Base-by-base conservation (phyloP, 176 grass and related monocot genomes). In the Lolium rigidum region DNA sequence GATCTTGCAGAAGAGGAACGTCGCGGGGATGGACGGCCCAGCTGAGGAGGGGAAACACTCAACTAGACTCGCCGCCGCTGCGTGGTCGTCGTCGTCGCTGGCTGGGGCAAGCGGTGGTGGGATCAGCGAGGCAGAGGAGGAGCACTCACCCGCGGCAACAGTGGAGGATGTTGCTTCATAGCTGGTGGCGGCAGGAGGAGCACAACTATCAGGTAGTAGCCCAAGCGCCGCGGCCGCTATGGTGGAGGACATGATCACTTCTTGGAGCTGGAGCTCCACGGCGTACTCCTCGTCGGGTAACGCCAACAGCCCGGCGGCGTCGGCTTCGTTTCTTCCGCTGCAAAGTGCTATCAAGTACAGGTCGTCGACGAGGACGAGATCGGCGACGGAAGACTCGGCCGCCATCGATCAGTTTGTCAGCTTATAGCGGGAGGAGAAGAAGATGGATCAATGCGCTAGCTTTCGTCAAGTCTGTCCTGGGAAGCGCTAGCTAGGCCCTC, bases 261-360 rank as follows among this genome's bases (percentile, higher is more conserved):
- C 90, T 41, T 92, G 93, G 93, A 35, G 31, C 31, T 35, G 31
- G 31, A 35, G 31, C 31, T 35, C 31, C 31, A 2, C 31, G 31
- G 31, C 86, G 64, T 93, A 90, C 65, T 90, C 90, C 70, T 95
- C 93, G 69, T 92, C 90, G 6, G 90, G 86, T 35, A 35, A 35
- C 31, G 31, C 31, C 31, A 35, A 35, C 25, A 92, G 80, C 56
- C 69, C 78, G 25, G 41, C 48, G 2, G 65, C 57, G 22, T 77
- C 31, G 2, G 31, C 31, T 35, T 35, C 31, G 31, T 35, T 63
- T 9, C 72, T 15, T 0, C 88, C 87, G 72, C 83, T 37, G 70
- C 83, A 71, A 24, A 90, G 86, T 2, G 72, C 93, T 1, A 80
- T 81, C 76, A 95, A 86, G 86, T 95, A 88, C 69, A 86, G 78